A percentile compares a stretch with the other conserved stretches of the same genome.
These are phyloP conservation scores for Chlorella sp. DNA, from an alignment of 139 green algal species.

Conservation along the genomic window DNA sequence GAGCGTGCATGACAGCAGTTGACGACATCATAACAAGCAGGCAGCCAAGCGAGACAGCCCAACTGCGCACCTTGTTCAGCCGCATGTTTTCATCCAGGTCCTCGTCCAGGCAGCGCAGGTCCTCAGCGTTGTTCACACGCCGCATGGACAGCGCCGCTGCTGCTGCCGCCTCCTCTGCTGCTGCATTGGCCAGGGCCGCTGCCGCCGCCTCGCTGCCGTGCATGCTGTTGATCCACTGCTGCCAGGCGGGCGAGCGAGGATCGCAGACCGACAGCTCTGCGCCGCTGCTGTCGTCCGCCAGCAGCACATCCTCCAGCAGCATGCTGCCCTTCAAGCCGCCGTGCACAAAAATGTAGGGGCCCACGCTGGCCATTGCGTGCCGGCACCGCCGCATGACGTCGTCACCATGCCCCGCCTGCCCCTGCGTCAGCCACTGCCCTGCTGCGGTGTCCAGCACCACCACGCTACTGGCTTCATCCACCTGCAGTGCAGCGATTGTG, in stretches of 20 bases:
- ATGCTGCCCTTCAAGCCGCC: slow-evolving; percentile 85
- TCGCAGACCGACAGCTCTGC: slow-evolving; percentile 85
- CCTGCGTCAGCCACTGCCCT: slow-evolving; percentile 50
- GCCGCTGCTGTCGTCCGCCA: slow-evolving; percentile 77
- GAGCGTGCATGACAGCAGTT: too few relatives aligned
- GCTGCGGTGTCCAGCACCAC: slow-evolving; percentile 93
- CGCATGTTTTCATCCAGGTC: slow-evolving; percentile 38
- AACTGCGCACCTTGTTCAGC: slow-evolving; percentile 9
- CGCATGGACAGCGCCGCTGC: slow-evolving; percentile 75
- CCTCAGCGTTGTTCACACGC: slow-evolving; percentile 61
- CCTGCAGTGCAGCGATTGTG: too few relatives aligned
- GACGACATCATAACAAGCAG: background rate
- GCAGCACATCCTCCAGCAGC: slow-evolving; percentile 88
- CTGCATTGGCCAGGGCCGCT: slow-evolving; percentile 72
- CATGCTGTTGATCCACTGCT: slow-evolving; percentile 79
- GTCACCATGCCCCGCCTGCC: slow-evolving; percentile 3
- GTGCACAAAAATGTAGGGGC: slow-evolving; percentile 95
- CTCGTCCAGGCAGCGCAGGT: slow-evolving; percentile 71
- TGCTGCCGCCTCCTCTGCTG: slow-evolving; percentile 87
- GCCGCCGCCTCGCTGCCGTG: slow-evolving; percentile 72
- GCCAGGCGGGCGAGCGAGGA: slow-evolving; percentile 73
- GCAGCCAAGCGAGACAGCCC: background rate
- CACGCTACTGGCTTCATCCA: slow-evolving; percentile 83
- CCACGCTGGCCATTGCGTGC: slow-evolving; percentile 89
- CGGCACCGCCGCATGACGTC: slow-evolving; percentile 63